These are phyloP conservation scores for Malassezia caprae DNA, from an alignment of 1,284 basidiomycete genomes.

Conservation along the genomic window DNA sequence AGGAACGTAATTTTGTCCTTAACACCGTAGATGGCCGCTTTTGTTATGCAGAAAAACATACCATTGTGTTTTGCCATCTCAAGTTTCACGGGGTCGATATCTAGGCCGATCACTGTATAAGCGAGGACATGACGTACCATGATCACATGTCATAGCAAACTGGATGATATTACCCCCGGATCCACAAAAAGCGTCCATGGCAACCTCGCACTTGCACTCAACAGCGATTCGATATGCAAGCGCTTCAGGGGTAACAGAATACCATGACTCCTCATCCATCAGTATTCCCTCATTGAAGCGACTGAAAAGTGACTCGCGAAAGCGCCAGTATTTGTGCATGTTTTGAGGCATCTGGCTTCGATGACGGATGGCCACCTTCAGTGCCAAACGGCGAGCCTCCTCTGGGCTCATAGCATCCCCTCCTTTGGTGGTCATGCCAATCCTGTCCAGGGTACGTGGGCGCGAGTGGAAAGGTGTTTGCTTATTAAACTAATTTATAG, in stretches of 20 bases:
- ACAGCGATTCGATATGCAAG: constrained; percentile 86
- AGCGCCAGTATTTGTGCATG: constrained; percentile 29
- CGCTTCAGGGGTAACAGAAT: constrained; percentile 83
- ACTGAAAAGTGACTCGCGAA: constrained; percentile 31
- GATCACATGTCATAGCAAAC: constrained; percentile 85
- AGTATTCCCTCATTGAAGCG: constrained; percentile 32
- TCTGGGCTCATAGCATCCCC: neutral
- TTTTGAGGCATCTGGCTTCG: constrained; percentile 13
- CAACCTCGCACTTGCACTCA: constrained; percentile 56
- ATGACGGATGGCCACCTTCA: constrained; percentile 1
- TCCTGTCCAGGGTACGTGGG: neutral
- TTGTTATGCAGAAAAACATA: neutral
- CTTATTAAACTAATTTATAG: neutral
- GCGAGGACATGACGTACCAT: constrained; percentile 40
- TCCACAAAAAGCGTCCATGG: constrained; percentile 90
- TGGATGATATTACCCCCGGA: constrained; percentile 96
- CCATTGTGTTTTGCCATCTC: constrained; percentile 76
- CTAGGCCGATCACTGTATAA: constrained; percentile 72
- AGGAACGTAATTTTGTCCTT: constrained; percentile 87
- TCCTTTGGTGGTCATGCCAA: neutral
- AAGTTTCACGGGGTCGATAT: constrained; percentile 70
- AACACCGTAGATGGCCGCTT: constrained; percentile 71
- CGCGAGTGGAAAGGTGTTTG: neutral
- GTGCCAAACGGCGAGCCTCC: neutral
- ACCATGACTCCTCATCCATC: constrained; percentile 85